These are phyloP conservation scores for Avena atlantica DNA, from an alignment of 176 grass and related monocot species.

Conservation along the genomic window DNA sequence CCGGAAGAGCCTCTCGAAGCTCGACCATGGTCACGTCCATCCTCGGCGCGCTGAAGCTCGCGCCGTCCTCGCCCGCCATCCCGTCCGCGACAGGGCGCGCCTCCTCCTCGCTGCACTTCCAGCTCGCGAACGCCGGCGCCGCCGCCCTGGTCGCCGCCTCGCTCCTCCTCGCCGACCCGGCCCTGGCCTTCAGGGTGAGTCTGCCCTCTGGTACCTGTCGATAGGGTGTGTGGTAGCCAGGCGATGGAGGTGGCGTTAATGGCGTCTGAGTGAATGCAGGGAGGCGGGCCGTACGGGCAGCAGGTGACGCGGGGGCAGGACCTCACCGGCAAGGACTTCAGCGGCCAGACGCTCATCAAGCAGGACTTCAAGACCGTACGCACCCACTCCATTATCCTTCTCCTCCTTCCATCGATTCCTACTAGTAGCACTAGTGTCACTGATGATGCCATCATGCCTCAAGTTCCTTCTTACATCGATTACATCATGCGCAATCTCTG, in stretches of 20 bases:
- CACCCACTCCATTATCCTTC: not conserved
- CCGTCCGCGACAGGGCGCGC: not conserved
- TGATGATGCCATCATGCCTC: not conserved
- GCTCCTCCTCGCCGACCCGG: constrained; percentile 68
- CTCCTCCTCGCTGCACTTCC: constrained; percentile 48
- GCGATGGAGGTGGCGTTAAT: not conserved
- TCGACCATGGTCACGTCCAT: constrained; percentile 33
- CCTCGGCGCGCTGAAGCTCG: constrained; percentile 41
- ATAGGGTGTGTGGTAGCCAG: not conserved
- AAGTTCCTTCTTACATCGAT: not conserved
- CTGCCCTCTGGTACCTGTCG: too few species aligned
- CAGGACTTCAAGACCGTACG: constrained; percentile 95
- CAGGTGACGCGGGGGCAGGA: constrained; percentile 92
- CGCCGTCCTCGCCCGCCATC: not conserved
- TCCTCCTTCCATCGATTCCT: too few species aligned
- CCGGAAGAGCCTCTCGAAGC: not conserved
- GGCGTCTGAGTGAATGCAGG: constrained; percentile 44
- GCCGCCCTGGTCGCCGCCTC: constrained; percentile 70
- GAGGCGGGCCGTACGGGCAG: constrained; percentile 85
- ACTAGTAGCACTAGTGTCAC: too few species aligned
- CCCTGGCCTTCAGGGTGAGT: constrained; percentile 73
- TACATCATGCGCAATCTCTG: too few species aligned
- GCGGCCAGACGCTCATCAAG: constrained; percentile 84
- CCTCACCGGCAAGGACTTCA: constrained; percentile 95
- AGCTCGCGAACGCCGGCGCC: constrained; percentile 51